Evolutionary conservation across 129 eudicot species (phyloP).

Genomic region (Pseudognaphalium luteoalbum): DNA sequence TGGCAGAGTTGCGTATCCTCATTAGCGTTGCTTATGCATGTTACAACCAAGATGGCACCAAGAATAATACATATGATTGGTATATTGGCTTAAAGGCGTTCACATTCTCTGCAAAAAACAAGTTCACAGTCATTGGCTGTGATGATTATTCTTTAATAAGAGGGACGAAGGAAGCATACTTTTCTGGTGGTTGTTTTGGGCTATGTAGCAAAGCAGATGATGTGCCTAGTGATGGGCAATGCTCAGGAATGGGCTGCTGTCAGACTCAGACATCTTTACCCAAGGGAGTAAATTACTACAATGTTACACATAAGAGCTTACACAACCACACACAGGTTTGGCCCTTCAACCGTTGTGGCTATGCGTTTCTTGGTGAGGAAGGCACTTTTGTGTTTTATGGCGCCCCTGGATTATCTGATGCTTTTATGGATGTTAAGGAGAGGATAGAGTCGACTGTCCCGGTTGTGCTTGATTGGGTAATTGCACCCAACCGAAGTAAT

Average conservation of each 20-base stretch:
- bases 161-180: not conserved
- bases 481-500: not conserved
- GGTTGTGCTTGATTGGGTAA: constrained; percentile 17
- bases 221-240: constrained; percentile 18
- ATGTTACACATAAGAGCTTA: not conserved
- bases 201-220: not conserved
- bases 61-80: not conserved
- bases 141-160: constrained; percentile 27
- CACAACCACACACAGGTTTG: not conserved
- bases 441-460: not conserved
- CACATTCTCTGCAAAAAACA: constrained; percentile 37
- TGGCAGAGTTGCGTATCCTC: not conserved
- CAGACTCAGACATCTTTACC: constrained; percentile 34
- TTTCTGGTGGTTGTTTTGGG: constrained; percentile 29
- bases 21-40: constrained; percentile 16
- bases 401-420: not conserved
- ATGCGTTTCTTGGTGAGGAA: not conserved
- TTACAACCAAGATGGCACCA: not conserved
- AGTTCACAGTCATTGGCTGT: constrained; percentile 43
- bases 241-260: constrained; percentile 54
- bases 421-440: not conserved
- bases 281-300: constrained; percentile 23
- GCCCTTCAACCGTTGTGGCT: not conserved
- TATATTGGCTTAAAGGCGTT: not conserved
- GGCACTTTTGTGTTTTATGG: not conserved